Base-by-base conservation (phyloP, 148 eudicot genomes). In the Rhododendron molle region DNA sequence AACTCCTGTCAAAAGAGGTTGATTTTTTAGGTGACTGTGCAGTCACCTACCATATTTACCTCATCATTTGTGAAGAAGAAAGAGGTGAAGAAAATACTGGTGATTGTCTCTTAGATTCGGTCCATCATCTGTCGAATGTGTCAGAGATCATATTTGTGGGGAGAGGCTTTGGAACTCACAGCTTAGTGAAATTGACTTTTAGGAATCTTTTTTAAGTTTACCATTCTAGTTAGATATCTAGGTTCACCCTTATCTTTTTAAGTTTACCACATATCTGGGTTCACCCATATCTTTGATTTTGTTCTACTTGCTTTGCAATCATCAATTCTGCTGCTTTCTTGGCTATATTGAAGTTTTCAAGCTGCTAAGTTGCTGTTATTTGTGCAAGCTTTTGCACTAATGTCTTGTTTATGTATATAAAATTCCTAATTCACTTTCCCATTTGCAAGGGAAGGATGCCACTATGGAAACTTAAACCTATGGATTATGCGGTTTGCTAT, bases 321-420 rank as follows among this genome's bases (percentile, higher is more conserved):
- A 50, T 80, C 52, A 16, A 28, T 50, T 80, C 62, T 80, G 18
- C 30, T 80, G 82, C 40, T 50, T 47, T 80, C 14, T 9, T 0
- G 40, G 5, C 20, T 11, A 50, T 15, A 50, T 50, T 6, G 40
- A 80, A 28, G 62, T 80, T 80, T 49, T 30, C 82, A 80, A 15
- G 62, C 14, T 80, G 82, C 16, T 50, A 49, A n/a, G 62, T 50
- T 80, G 62, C 82, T 28, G 50, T 62, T 80, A 50, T 50, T 78
- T 32, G 62, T 80, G 23, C 82, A 80, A 80, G 82, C 40, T 80
- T 80, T 80, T 79, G 20, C 23, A 15, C 38, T 49, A 28, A 78
- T 46, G 32, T 47, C 36, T n/a, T 21, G 30, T 23, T 26, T 43
- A 23, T 43, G 18, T 3, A 26, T 28, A 79, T 28, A n/a, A 23